These are phyloP conservation scores for Globisporangium paroecandrum DNA, from an alignment of 352 stramenopile species.

Conservation along the genomic window DNA sequence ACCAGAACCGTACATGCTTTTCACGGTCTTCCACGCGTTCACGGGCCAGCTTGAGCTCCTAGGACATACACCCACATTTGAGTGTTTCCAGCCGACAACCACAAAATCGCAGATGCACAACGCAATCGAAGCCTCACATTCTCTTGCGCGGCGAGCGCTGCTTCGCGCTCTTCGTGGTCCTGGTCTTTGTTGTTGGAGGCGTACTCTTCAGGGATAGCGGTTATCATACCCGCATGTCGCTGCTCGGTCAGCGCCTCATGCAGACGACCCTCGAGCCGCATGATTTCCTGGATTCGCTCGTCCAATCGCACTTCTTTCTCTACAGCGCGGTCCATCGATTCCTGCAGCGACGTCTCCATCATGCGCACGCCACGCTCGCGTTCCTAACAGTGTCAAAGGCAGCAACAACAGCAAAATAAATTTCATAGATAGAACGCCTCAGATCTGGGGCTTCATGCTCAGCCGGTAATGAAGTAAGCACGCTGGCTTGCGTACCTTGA, in stretches of 20 bases:
- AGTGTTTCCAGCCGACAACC: background rate
- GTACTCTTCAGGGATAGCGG: background rate
- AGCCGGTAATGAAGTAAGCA: background rate
- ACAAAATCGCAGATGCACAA: background rate
- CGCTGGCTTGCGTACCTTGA: constrained; percentile 24
- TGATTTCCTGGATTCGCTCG: constrained; percentile 36
- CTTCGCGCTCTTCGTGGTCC: constrained; percentile 24
- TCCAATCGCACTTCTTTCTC: constrained; percentile 39
- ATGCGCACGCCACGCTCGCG: constrained; percentile 32
- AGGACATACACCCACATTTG: background rate
- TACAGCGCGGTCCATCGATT: constrained; percentile 25
- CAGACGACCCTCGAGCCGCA: constrained; percentile 36
- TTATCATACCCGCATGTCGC: constrained; percentile 6
- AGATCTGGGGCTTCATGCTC: background rate
- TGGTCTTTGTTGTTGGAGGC: constrained; percentile 7
- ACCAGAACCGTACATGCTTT: constrained; percentile 24
- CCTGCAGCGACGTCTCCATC: constrained; percentile 32
- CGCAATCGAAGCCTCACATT: constrained; percentile 17
- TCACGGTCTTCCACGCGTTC: constrained; percentile 20
- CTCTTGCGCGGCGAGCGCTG: constrained; percentile 25
- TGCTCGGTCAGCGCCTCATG: constrained; percentile 34
- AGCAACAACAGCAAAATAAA: too few species aligned
- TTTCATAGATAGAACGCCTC: background rate
- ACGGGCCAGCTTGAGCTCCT: background rate
- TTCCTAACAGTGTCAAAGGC: constrained; percentile 15